phyloP scores from a whole-genome alignment of 192 early-diverging fungal species.

The Gamsiella multidivaricata region DNA sequence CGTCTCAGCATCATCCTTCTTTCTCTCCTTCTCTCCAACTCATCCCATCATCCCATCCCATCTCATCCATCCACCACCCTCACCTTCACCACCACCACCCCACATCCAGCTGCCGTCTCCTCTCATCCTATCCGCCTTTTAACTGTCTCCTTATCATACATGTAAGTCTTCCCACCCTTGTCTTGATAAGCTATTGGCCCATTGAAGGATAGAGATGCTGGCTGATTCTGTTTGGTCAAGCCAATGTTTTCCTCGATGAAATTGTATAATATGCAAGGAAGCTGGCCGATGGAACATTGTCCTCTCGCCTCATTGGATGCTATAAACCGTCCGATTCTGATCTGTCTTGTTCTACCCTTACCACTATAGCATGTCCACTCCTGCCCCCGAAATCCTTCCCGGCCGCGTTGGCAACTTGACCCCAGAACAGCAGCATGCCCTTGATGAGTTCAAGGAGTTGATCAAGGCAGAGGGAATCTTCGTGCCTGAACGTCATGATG shows the following conservation, averaged over 20 bases:
- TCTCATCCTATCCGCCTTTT: no score
- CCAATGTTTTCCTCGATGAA: no score
- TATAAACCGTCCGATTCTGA: no score
- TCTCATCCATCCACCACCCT: conserved; percentile 3
- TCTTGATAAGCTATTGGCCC: no score
- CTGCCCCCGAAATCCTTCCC: conserved; percentile 30
- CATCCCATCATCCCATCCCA: conserved; percentile 6
- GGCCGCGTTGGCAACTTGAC: conserved; percentile 73
- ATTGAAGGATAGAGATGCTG: no score
- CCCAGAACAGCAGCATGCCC: conserved; percentile 63
- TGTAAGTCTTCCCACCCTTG: no score
- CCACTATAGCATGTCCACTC: conserved; percentile 16
- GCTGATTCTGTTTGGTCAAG: no score
- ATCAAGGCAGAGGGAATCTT: conserved; percentile 66
- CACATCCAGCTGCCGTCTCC: no score
- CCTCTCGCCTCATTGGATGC: not conserved
- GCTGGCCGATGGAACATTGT: no score
- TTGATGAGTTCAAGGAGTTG: conserved; percentile 69
- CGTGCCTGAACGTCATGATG: conserved; percentile 69
- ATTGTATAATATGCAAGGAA: no score
- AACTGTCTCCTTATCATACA: no score
- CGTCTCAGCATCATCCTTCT: not conserved
- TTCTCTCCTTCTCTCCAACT: not conserved
- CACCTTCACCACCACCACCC: not conserved
- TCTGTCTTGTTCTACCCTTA: not conserved